Evolutionary conservation across 345 rosid genomes (phyloP).

Genomic region (Citrus australasica): DNA sequence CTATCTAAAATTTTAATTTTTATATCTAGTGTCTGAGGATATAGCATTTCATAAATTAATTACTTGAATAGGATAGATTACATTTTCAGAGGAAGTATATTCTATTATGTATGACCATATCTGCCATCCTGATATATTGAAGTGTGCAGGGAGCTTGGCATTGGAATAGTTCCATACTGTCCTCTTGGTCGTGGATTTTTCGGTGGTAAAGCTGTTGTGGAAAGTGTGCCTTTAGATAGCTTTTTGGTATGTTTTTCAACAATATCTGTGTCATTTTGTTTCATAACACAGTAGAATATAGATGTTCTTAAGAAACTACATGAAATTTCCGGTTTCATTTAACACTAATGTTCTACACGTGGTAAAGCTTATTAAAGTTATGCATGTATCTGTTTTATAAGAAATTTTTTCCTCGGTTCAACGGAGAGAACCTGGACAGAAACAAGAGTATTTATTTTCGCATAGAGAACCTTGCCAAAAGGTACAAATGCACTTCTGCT

Average conservation of each 20-base stretch:
- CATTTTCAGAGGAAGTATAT: too few relatives aligned
- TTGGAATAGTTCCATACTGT: slow-evolving; percentile 52
- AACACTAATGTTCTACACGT: neutral
- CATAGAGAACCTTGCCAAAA: slow-evolving; percentile 24
- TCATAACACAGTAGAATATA: too few relatives aligned
- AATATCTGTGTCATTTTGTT: neutral
- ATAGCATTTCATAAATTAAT: too few relatives aligned
- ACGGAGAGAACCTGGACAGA: slow-evolving; percentile 23
- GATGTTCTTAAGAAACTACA: too few relatives aligned
- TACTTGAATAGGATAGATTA: too few relatives aligned
- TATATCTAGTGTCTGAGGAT: too few relatives aligned
- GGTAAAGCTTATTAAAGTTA: neutral
- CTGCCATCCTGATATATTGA: neutral
- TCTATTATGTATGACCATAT: too few relatives aligned
- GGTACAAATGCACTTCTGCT: slow-evolving; percentile 21
- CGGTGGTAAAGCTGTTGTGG: slow-evolving; percentile 46
- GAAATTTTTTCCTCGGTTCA: slow-evolving; percentile 22
- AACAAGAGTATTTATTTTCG: slow-evolving; percentile 28
- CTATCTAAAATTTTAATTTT: too few relatives aligned
- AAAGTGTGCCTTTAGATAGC: slow-evolving; percentile 28
- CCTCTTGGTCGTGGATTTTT: slow-evolving; percentile 62
- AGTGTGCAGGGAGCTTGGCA: slow-evolving; percentile 49
- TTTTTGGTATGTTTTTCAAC: slow-evolving; percentile 28
- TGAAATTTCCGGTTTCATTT: neutral
- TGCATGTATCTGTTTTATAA: neutral